Conservation (phyloP, 2,329 filamentous ascomycete species). For the Fusarium equiseti region DNA sequence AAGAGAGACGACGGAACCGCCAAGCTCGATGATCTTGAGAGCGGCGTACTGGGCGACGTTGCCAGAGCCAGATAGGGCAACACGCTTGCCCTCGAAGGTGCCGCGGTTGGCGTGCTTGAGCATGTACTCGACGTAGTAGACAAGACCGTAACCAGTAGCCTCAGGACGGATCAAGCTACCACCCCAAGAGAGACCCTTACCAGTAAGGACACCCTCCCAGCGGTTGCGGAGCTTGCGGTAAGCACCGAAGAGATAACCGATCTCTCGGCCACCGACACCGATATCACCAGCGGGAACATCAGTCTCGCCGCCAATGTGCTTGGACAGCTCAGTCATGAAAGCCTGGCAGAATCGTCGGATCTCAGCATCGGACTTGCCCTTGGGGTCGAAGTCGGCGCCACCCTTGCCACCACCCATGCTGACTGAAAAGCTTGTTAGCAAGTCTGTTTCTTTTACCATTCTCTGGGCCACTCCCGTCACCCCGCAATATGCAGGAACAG, state of each 20-base stretch:
- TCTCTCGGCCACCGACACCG: constrained; percentile 90
- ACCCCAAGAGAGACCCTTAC: constrained; percentile 94
- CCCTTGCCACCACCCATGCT: constrained; percentile 96
- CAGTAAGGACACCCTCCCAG: constrained; percentile 96
- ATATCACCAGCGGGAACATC: constrained; percentile 98
- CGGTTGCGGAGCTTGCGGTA: constrained; percentile 90
- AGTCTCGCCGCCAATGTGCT: constrained; percentile 95
- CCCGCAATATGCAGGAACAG: constrained; percentile 36
- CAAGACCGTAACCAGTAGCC: constrained; percentile 94
- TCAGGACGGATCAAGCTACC: constrained; percentile 94
- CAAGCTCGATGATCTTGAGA: constrained; percentile 95
- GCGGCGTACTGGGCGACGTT: constrained; percentile 99
- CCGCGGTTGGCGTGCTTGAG: constrained; percentile 90
- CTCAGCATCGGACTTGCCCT: constrained; percentile 97
- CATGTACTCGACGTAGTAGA: constrained; percentile 98
- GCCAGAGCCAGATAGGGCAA: constrained; percentile 95
- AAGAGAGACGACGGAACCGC: constrained; percentile 90
- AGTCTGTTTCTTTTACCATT: constrained; percentile 11
- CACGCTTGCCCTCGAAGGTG: constrained; percentile 88
- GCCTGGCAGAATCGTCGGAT: constrained; percentile 96
- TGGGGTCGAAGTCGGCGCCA: constrained; percentile 98
- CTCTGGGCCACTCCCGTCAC: constrained; percentile 2
- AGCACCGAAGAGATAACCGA: constrained; percentile 94
- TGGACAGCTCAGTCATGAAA: constrained; percentile 96
- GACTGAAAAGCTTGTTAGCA: constrained; percentile 50